These are phyloP conservation scores for Monascus ruber DNA, from an alignment of 2,329 filamentous ascomycete species.

Conservation along the genomic window DNA sequence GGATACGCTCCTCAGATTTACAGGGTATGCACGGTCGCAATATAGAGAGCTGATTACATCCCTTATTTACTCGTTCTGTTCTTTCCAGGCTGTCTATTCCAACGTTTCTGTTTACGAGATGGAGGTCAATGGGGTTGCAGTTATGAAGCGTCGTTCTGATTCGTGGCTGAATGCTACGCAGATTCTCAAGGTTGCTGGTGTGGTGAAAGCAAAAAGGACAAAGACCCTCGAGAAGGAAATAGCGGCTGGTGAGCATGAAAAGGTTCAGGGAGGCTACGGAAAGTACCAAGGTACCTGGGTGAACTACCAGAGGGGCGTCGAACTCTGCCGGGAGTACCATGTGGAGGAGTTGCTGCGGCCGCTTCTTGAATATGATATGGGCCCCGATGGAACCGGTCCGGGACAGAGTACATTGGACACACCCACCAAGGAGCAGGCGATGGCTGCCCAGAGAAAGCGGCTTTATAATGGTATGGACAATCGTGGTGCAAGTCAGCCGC, in stretches of 20 bases:
- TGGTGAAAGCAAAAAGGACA: constrained; percentile 94
- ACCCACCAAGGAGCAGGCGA: constrained; percentile 95
- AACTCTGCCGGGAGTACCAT: constrained; percentile 71
- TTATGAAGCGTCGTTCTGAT: constrained; percentile 91
- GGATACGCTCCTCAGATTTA: constrained; percentile 38
- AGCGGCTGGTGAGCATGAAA: constrained; percentile 89
- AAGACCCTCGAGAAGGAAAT: constrained; percentile 98
- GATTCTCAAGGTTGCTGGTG: constrained; percentile 92
- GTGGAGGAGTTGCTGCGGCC: constrained; percentile 38
- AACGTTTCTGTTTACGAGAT: constrained; percentile 97
- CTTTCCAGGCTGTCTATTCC: constrained; percentile 70
- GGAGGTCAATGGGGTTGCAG: constrained; percentile 84
- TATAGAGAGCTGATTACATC: neutral
- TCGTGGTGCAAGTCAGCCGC: constrained; percentile 49
- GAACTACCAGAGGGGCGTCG: constrained; percentile 78
- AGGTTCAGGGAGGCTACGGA: constrained; percentile 95
- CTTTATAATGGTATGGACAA: constrained; percentile 72
- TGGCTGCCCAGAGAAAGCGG: constrained; percentile 88
- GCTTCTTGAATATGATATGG: constrained; percentile 40
- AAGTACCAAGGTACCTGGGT: constrained; percentile 99
- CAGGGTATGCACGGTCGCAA: constrained; percentile 23
- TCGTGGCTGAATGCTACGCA: constrained; percentile 98
- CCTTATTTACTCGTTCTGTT: constrained; percentile 4
- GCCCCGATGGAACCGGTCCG: constrained; percentile 46
- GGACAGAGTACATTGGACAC: constrained; percentile 74